Evolutionary conservation across 2,329 filamentous ascomycete species (phyloP), one percentile per base, ranked within the genome.

Genomic region (Dendrostoma leiphaemia): DNA sequence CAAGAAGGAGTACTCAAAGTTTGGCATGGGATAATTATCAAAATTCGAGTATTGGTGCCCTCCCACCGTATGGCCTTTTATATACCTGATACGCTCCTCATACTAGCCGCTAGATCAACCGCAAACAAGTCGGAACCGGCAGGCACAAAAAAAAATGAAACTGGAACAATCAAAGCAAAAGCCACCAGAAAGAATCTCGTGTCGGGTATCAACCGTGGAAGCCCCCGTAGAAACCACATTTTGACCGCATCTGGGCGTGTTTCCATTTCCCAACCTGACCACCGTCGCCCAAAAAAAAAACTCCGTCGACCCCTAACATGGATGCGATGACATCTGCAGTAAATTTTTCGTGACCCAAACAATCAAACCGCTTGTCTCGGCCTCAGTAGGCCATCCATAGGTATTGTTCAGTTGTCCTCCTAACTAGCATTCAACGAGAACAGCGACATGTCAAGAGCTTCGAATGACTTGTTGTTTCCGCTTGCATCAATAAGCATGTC

Each of bases 381-480:
- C n/a, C n/a, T n/a, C n/a, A n/a, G n/a, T n/a, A n/a, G n/a, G n/a
- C n/a, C n/a, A n/a, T n/a, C n/a, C n/a, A n/a, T n/a, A n/a, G n/a
- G n/a, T n/a, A n/a, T n/a, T 41, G 26, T 26, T 29, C 17, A 21
- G 17, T 32, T 19, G 29, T 13, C 26, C 24, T n/a, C 12, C 43
- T 32, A 46, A 9, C 15, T 7, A 24, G 43, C 28, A 56, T 74
- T 70, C 61, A 78, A 63, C 23, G 68, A 70, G 62, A 73, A 80
- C 13, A 76, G 58, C 6, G 66, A 69, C 43, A 72, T 73, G 56
- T 84, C 80, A 51, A 85, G 35, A 38, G 34, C 19, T 59, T 73
- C 63, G 58, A 82, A 81, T 0, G 78, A 74, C 65, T 83, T 82
- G 49, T 70, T 82, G 48, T 71, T 44, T 7, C 21, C 48, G 28